Evolutionary conservation across 2,329 filamentous ascomycete genomes (phyloP), one percentile per base, ranked within the genome.

Genomic region (Sclerotinia subarctica): DNA sequence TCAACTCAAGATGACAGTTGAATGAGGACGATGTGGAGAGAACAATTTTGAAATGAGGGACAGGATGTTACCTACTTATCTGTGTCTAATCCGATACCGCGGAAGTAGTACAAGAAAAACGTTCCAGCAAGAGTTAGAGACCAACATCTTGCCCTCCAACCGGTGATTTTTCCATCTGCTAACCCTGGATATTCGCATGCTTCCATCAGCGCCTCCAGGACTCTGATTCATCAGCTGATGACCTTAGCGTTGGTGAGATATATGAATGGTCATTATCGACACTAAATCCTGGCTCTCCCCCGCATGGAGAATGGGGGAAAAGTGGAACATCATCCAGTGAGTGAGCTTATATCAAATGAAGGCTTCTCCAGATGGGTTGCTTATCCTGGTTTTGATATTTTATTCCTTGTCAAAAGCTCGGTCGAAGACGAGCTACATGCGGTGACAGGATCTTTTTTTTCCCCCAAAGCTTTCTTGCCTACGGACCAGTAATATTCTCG

Each of bases 181-280:
- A 38, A 38, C 21, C 59, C 35, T 51, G 59, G 46, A 38, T 62
- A 38, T 32, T 5, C 24, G 29, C 59, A 62, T 62, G 59, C 46
- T 38, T 62, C 59, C 59, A 26, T 7, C 29, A 19, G 24, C 59
- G 49, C 29, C 46, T 21, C 59, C 3, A 8, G 58, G 59, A 35
- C 59, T 51, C 29, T 19, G 29, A 51, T 51, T 62, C 29, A 62
- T 38, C 59, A 62, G 59, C 59, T 62, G 59, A 51, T 62, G n/a
- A 62, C 38, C 7, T 62, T 62, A 62, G 59, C 46, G 59, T 51
- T 38, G 4, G 21, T 19, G 38, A n/a, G n/a, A 51, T 19, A 17
- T 62, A 35, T 51, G 58, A 51, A 49, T 38, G n/a, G n/a, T 51
- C 42, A 47, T 62, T 15, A 38, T 38, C n/a, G 19, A 26, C 3